Base-by-base conservation (phyloP, 2,329 filamentous ascomycete species). In the Verticillium albo-atrum region DNA sequence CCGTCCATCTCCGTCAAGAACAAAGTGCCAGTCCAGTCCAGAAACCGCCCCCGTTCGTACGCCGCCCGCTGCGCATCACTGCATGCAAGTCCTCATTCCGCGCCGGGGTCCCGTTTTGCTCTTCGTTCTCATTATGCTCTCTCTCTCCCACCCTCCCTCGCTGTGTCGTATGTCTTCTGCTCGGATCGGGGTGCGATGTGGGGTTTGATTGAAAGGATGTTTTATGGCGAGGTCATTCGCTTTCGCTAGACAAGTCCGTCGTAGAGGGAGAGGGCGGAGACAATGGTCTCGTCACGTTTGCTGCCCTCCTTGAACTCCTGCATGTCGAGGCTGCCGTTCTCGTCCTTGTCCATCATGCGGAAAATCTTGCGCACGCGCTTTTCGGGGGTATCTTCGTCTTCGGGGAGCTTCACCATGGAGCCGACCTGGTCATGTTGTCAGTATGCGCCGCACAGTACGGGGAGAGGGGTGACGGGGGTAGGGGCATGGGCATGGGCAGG, bases 321-420 rank as follows among this genome's bases (percentile, higher is more conserved):
- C 84, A 97, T 94, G 74, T 98, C 94, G 68, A 99, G 79, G 71
- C 91, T 96, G 68, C 94, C 95, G 73, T 98, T 98, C 80, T 98
- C 94, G 74, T 99, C 95, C 84, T 99, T 99, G 82, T 99, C 95
- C 95, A 99, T 99, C 95, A 98, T 98, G 70, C 89, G 85, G 83
- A 99, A 99, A 75, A 99, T 98, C 83, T 99, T 99, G 77, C 84
- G 88, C 64, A 99, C 95, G 65, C 95, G 89, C 82, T 99, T 99
- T 82, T 98, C 94, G 20, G 95, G 95, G 60, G 95, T 99, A 78
- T 99, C 94, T 80, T 99, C 95, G 78, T 99, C 95, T 76, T 97
- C 92, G 57, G 95, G 95, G 52, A 99, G 84, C 77, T 98, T 98
- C 69, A 99, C 95, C 95, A 99, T 99, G 57, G 93, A 97, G 66